Base-by-base conservation (phyloP, 2,329 filamentous ascomycete species). In the Colletotrichum cereale region DNA sequence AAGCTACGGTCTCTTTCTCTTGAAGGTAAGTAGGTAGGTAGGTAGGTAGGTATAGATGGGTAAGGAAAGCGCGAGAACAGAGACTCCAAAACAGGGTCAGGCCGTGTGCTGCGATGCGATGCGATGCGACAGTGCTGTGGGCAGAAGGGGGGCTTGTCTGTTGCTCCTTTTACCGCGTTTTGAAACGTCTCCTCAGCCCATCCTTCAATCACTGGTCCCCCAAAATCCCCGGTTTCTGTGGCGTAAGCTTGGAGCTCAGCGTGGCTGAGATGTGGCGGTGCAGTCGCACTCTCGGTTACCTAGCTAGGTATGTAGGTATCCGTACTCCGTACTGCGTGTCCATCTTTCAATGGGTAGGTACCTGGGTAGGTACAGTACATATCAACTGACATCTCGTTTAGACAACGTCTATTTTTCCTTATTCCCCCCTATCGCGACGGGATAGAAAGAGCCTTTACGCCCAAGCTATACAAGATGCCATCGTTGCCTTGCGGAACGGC, bases 401-500 rank as follows among this genome's bases (percentile, higher is more conserved):
- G 24, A 36, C 14, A 36, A 26, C 24, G 52, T 38, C 21, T 44
- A 31, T 66, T 47, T 47, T n/a, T 65, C 52, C 53, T 72, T 57
- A 57, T 36, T 31, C 64, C 56, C 64, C 56, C 34, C 52, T 29
- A 60, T 60, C 66, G 53, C 50, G 47, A 56, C 56, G 57, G 63
- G 68, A 73, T 65, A 72, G 55, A n/a, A n/a, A 24, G 36, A 62
- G 55, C 48, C 34, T 44, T 34, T 47, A n/a, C 14, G 48, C 60
- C 40, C 69, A 47, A 57, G 31, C 72, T 69, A 73, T 73, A 62
- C 68, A 73, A 73, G 64, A 73, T 73, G 72, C 55, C 68, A 73
- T 73, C 72, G 68, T 72, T 73, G 72, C 72, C 72, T 72, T 73
- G 68, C 68, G 72, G 72, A 73, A 64, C 60, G 64, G 61, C 60